These are phyloP conservation scores for Amanita fuliginea DNA, from an alignment of 768 basidiomycete species.

Conservation along the genomic window DNA sequence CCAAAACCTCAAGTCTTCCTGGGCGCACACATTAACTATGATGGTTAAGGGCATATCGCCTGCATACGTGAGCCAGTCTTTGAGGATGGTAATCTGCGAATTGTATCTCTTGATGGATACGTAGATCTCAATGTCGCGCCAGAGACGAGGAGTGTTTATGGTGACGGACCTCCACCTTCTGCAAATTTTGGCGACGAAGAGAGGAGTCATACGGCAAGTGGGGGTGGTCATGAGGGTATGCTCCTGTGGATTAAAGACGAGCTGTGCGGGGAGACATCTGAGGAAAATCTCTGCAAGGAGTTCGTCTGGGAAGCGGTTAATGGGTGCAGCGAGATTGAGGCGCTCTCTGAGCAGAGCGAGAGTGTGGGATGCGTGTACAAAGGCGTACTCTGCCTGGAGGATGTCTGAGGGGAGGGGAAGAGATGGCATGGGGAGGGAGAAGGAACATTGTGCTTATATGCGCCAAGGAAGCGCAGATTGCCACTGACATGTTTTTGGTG, in stretches of 20 bases:
- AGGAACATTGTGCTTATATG: not conserved
- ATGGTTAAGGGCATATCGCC: constrained; percentile 4
- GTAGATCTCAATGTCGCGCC: constrained; percentile 4
- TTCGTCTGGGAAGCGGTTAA: constrained; percentile 5
- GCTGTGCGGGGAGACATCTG: not conserved
- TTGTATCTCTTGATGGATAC: constrained; percentile 4
- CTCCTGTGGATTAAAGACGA: not conserved
- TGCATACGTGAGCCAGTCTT: constrained; percentile 3
- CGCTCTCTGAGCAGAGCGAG: not conserved
- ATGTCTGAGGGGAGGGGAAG: not conserved
- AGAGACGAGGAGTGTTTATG: not conserved
- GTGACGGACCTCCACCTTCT: constrained; percentile 3
- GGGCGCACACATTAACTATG: constrained; percentile 1
- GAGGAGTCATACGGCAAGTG: constrained; percentile 1
- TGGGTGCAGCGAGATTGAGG: not conserved
- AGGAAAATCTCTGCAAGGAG: constrained; percentile 5
- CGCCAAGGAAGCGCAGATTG: not conserved
- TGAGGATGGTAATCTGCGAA: not conserved
- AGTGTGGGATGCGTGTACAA: not conserved
- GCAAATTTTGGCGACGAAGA: not conserved
- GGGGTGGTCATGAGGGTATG: constrained; percentile 1
- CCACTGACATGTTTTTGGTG: not conserved
- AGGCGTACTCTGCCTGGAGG: constrained; percentile 2
- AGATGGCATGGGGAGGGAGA: not conserved
- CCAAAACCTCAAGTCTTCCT: constrained; percentile 6